Conservation (phyloP, 1,139 yeast genomes). For the Suhomyces ambrosiae region DNA sequence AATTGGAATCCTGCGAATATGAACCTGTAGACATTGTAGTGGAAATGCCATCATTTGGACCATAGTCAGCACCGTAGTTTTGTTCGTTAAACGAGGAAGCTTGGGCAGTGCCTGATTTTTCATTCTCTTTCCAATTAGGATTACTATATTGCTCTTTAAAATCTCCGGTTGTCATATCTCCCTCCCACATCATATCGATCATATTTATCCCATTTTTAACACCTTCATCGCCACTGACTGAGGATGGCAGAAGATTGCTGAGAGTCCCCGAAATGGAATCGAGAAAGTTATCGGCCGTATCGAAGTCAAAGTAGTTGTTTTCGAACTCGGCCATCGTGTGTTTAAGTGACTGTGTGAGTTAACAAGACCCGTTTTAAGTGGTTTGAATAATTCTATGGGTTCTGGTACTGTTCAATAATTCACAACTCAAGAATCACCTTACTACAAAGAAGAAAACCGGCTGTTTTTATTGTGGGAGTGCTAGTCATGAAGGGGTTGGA, state of each 20-base stretch:
- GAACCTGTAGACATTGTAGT: conserved; percentile 20
- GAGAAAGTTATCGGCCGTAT: conserved; percentile 38
- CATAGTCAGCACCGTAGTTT: conserved; percentile 1
- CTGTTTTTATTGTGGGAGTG: conserved; percentile 10
- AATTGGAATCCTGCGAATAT: conserved; percentile 22
- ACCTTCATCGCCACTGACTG: conserved; percentile 19
- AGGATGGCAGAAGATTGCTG: conserved; percentile 20
- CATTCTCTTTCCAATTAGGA: conserved; percentile 10
- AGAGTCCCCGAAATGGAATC: conserved; percentile 34
- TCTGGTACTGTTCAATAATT: too few relatives aligned
- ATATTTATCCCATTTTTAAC: conserved; percentile 8
- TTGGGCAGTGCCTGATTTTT: not conserved
- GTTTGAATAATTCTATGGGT: too few relatives aligned
- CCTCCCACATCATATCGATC: conserved; percentile 12
- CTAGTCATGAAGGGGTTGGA: conserved; percentile 8
- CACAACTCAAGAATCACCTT: conserved; percentile 1
- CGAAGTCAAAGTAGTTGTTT: conserved; percentile 32
- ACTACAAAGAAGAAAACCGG: conserved; percentile 3
- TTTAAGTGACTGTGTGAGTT: not conserved
- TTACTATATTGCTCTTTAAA: conserved; percentile 12
- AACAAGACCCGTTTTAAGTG: not conserved
- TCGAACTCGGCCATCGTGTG: conserved; percentile 20
- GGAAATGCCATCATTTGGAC: conserved; percentile 3
- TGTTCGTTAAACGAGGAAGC: not conserved
- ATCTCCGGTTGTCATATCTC: conserved; percentile 2